Evolutionary conservation across 306 rosid genomes (phyloP).

Genomic region (Argentina anserina): DNA sequence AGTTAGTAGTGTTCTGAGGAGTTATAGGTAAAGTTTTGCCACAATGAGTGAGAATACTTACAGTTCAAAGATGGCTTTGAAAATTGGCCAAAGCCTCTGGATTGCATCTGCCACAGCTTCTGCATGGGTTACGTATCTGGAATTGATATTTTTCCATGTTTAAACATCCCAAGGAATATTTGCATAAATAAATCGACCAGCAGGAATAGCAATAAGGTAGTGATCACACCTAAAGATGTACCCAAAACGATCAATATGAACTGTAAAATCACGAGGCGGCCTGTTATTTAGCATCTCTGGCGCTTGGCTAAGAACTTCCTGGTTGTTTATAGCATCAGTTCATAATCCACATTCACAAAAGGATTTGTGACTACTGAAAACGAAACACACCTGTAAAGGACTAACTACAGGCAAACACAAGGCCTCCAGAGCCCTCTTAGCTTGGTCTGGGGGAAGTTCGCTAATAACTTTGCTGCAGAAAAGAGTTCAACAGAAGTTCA

Average conservation of each 20-base stretch:
- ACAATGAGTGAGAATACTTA: slow-evolving; percentile 38
- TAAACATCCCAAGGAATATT: slow-evolving; percentile 10
- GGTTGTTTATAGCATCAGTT: slow-evolving; percentile 33
- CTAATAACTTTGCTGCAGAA: slow-evolving; percentile 80
- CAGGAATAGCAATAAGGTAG: slow-evolving; percentile 12
- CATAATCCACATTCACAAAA: slow-evolving; percentile 25
- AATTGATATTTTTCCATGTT: slow-evolving; percentile 32
- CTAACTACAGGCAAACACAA: slow-evolving; percentile 86
- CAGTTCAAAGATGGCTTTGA: slow-evolving; percentile 94
- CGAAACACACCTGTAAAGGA: slow-evolving; percentile 77
- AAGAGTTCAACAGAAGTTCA: slow-evolving; percentile 21
- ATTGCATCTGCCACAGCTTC: slow-evolving; percentile 98
- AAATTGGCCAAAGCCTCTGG: slow-evolving; percentile 94
- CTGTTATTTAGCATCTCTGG: slow-evolving; percentile 72
- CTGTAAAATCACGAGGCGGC: slow-evolving; percentile 81
- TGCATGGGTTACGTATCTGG: slow-evolving; percentile 87
- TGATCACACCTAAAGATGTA: slow-evolving; percentile 83
- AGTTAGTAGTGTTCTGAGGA: slow-evolving; percentile 17
- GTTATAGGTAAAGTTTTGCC: slow-evolving; percentile 1
- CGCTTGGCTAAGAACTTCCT: slow-evolving; percentile 89
- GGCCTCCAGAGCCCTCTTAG: slow-evolving; percentile 85
- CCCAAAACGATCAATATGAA: slow-evolving; percentile 94
- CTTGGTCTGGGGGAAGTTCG: slow-evolving; percentile 86
- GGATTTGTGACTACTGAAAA: slow-evolving; percentile 1
- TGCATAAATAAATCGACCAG: background rate